Evolutionary conservation across 1,139 yeast species (phyloP), one percentile per base, ranked within the genome.

Genomic region (Yamadazyma atmosphaerica): DNA sequence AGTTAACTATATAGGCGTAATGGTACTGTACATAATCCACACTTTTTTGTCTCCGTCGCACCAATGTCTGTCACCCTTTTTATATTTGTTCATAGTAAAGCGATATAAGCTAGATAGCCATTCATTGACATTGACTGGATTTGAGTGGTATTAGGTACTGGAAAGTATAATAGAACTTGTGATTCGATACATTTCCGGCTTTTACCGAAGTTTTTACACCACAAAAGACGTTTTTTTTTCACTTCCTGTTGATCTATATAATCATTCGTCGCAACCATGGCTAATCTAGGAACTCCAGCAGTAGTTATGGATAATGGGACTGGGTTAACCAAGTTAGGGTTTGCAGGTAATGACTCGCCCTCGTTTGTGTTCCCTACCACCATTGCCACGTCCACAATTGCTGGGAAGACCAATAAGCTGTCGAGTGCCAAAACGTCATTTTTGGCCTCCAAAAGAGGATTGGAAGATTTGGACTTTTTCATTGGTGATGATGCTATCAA

Each of bases 221-320:
- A n/a, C n/a, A n/a, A n/a, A n/a, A n/a, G n/a, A n/a, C n/a, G n/a
- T n/a, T n/a, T n/a, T n/a, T n/a, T n/a, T n/a, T n/a, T n/a, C n/a
- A n/a, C n/a, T n/a, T n/a, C n/a, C n/a, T n/a, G n/a, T n/a, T n/a
- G n/a, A n/a, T n/a, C n/a, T n/a, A n/a, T n/a, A n/a, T n/a, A n/a
- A n/a, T n/a, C n/a, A n/a, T n/a, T n/a, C n/a, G n/a, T n/a, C n/a
- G n/a, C n/a, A n/a, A 64, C 41, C 37, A 79, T 78, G 83, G 74
- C 81, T 39, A 70, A 82, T 55, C 77, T 81, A 65, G 85, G 83
- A 48, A 76, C 83, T 44, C 97, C 97, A 35, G 96, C 97, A 45
- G 92, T 89, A 71, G 96, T 89, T 64, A 89, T 89, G 96, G 96
- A 86, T 75, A 86, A 86, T 59, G 99, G 99, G 75, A 92, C 99